These are phyloP conservation scores for Teunomyces atbi DNA, from an alignment of 805 yeast genomes.

Conservation along the genomic window DNA sequence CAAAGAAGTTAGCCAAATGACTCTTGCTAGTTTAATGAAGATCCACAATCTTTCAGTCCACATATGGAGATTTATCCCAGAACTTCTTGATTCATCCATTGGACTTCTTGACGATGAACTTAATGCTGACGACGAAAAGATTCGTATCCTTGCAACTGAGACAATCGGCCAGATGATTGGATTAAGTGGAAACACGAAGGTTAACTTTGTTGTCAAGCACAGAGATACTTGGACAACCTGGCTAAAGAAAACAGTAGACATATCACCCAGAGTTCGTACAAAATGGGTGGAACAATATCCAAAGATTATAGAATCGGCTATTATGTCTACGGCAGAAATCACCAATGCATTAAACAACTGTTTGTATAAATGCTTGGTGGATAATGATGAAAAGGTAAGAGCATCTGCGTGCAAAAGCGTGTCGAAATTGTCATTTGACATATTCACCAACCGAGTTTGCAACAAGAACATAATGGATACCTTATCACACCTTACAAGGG, in stretches of 20 bases:
- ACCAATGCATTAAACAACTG: conserved; percentile 44
- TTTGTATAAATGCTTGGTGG: conserved; percentile 65
- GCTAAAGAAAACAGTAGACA: conserved; percentile 74
- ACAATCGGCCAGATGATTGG: conserved; percentile 67
- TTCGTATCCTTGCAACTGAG: conserved; percentile 67
- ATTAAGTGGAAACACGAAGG: conserved; percentile 35
- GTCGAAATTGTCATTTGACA: conserved; percentile 42
- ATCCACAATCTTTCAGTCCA: conserved; percentile 63
- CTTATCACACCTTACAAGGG: conserved; percentile 65
- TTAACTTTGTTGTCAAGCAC: conserved; percentile 59
- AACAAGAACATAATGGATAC: conserved; percentile 49
- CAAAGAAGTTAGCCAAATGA: conserved; percentile 16
- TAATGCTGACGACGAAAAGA: conserved; percentile 61
- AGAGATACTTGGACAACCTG: conserved; percentile 64
- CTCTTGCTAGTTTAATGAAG: conserved; percentile 49
- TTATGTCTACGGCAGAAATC: conserved; percentile 50
- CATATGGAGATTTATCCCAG: conserved; percentile 79
- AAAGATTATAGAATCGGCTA: conserved; percentile 41
- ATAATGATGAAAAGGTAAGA: conserved; percentile 73
- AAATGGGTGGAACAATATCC: conserved; percentile 68
- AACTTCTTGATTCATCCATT: conserved; percentile 65
- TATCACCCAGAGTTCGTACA: conserved; percentile 59
- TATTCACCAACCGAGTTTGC: conserved; percentile 49
- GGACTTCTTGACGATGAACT: conserved; percentile 80
- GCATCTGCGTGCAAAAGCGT: conserved; percentile 55